Percentiles rank a stretch among this genome's conserved stretches.
Evolutionary conservation across 2,329 filamentous ascomycete genomes (phyloP).

Genomic region (Cercospora janseana): DNA sequence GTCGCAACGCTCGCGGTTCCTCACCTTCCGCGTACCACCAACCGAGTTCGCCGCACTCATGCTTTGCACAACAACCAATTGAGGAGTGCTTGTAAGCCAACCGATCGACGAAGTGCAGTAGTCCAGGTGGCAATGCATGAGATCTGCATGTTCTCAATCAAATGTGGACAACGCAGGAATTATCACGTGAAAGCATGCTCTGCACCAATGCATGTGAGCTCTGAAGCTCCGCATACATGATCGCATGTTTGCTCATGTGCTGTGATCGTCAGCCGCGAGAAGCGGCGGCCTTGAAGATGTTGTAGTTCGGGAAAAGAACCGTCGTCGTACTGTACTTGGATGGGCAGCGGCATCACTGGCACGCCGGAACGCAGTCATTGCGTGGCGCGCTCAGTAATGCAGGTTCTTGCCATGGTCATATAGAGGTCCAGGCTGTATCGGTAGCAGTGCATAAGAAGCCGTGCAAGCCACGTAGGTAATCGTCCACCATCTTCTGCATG

Average conservation of each 20-base stretch:
- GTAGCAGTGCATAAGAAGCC: neutral
- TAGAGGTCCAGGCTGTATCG: neutral
- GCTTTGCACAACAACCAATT: slow-evolving; percentile 3
- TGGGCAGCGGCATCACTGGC: no score
- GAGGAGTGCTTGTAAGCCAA: neutral
- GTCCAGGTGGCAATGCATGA: slow-evolving; percentile 7
- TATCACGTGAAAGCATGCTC: no score
- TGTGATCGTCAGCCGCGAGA: no score
- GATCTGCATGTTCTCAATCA: neutral
- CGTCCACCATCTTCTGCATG: no score
- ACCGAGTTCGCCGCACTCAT: slow-evolving; percentile 8
- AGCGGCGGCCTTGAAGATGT: no score
- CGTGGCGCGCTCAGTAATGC: neutral
- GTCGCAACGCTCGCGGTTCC: slow-evolving; percentile 7
- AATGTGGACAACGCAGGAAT: slow-evolving; percentile 3
- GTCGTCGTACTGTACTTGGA: no score
- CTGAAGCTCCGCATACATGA: neutral
- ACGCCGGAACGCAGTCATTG: no score
- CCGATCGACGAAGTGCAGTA: slow-evolving; percentile 8
- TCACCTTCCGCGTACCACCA: slow-evolving; percentile 8
- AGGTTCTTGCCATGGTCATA: neutral
- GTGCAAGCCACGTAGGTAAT: no score
- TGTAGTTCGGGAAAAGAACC: no score
- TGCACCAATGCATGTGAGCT: no score
- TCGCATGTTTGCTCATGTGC: neutral